phyloP scores from a whole-genome alignment of 2,329 filamentous ascomycete genomes.

The Pseudogymnoascus sp. region DNA sequence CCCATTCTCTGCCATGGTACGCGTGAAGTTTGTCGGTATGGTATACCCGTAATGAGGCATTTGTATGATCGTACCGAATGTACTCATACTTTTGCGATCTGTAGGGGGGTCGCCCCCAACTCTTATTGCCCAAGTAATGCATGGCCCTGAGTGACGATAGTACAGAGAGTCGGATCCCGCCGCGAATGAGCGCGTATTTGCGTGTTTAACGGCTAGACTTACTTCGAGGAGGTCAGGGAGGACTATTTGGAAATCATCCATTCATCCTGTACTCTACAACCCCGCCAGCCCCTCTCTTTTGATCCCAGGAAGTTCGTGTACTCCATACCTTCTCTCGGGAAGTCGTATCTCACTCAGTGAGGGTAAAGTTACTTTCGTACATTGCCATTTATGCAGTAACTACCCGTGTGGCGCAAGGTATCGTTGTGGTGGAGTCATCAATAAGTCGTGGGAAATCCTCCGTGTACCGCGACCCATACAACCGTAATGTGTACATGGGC shows the following conservation, averaged over 20 bases:
- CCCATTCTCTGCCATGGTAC: background rate
- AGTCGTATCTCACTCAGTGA: constrained; percentile 1
- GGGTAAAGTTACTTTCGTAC: background rate
- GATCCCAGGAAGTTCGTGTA: constrained; percentile 4
- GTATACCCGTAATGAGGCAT: background rate
- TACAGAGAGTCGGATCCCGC: background rate
- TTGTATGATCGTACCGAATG: background rate
- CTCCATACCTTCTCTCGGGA: background rate
- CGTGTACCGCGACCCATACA: background rate
- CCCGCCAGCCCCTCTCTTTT: constrained; percentile 3
- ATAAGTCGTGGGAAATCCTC: constrained; percentile 4
- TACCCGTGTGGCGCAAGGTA: constrained; percentile 3
- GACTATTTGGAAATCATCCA: background rate
- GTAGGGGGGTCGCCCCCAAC: constrained; percentile 2
- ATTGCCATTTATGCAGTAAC: background rate
- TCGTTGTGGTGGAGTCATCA: constrained; percentile 1
- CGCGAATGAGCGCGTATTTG: background rate
- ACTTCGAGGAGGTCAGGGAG: background rate
- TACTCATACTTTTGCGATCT: background rate
- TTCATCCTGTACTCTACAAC: background rate
- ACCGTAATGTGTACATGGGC: background rate
- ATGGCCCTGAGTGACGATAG: background rate
- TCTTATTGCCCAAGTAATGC: constrained; percentile 6
- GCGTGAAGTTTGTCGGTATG: background rate
- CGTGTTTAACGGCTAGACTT: background rate